Conservation (phyloP, 1,284 basidiomycete genomes). For the Phlebopus sp. region DNA sequence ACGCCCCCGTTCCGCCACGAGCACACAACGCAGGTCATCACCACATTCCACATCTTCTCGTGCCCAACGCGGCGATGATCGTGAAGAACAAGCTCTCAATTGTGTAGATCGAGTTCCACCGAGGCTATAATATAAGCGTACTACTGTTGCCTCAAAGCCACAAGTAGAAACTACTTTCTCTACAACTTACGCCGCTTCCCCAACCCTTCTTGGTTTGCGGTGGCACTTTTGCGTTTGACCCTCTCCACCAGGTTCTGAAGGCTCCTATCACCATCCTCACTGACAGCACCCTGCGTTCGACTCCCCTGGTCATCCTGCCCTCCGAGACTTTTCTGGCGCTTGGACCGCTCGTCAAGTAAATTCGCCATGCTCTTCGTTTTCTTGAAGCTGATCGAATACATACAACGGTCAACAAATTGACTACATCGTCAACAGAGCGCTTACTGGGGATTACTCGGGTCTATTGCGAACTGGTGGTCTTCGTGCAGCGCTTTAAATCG, state of each 20-base stretch:
- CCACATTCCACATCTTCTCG: too few species aligned
- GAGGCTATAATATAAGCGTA: too few species aligned
- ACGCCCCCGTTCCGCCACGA: too few species aligned
- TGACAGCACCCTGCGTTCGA: slow-evolving; percentile 5
- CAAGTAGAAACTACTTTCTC: background rate
- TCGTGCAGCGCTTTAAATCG: slow-evolving; percentile 89
- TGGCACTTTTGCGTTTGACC: slow-evolving; percentile 74
- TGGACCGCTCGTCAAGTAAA: slow-evolving; percentile 70
- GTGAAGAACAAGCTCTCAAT: too few species aligned
- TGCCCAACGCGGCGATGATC: too few species aligned
- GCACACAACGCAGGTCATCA: too few species aligned
- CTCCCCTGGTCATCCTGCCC: slow-evolving; percentile 16
- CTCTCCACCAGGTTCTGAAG: slow-evolving; percentile 75
- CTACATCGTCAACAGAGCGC: slow-evolving; percentile 31
- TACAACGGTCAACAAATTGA: background rate
- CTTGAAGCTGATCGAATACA: slow-evolving; percentile 61
- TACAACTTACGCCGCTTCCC: slow-evolving; percentile 59
- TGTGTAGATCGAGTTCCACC: too few species aligned
- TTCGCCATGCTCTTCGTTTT: slow-evolving; percentile 87
- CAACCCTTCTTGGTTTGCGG: slow-evolving; percentile 29
- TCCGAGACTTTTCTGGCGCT: slow-evolving; percentile 46
- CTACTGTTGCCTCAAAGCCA: too few species aligned
- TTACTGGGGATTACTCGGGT: slow-evolving; percentile 92
- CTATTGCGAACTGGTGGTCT: slow-evolving; percentile 91
- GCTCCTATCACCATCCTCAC: slow-evolving; percentile 35